Conservation (phyloP, 768 basidiomycete species). For the Harrya chromipes region DNA sequence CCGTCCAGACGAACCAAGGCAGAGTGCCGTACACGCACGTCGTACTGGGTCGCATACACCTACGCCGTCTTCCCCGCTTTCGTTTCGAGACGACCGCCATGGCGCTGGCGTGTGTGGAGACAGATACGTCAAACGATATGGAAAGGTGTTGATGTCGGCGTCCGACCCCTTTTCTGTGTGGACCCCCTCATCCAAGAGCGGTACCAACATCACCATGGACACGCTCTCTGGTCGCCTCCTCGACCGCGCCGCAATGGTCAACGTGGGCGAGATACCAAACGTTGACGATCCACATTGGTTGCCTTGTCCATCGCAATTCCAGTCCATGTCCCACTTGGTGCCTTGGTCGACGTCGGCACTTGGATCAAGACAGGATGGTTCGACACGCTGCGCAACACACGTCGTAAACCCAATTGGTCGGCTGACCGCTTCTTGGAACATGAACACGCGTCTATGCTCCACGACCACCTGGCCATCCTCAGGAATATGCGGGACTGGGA, state of each 20-base stretch:
- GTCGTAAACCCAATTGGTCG: constrained; percentile 28
- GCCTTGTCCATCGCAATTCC: not conserved
- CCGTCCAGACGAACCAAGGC: constrained; percentile 28
- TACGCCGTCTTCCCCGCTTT: not conserved
- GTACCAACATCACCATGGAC: constrained; percentile 26
- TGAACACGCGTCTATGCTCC: constrained; percentile 24
- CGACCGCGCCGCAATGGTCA: constrained; percentile 27
- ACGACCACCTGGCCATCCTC: constrained; percentile 18
- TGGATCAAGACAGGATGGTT: not conserved
- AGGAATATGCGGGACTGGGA: constrained; percentile 22
- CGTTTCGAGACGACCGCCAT: not conserved
- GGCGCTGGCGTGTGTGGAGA: constrained; percentile 5
- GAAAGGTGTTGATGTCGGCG: constrained; percentile 7
- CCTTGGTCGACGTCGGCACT: not conserved
- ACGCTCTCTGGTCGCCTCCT: constrained; percentile 10
- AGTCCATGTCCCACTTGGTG: not conserved
- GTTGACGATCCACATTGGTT: not conserved
- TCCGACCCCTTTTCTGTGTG: not conserved
- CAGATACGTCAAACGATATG: constrained; percentile 18
- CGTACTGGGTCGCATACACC: not conserved
- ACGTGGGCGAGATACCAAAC: constrained; percentile 5
- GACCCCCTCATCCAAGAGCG: constrained; percentile 9
- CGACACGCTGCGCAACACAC: constrained; percentile 14
- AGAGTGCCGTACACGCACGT: constrained; percentile 15
- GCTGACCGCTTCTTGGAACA: constrained; percentile 24